Percentiles rank a stretch among this genome's conserved stretches.
phyloP scores from a whole-genome alignment of 2,329 filamentous ascomycete species.

The Mycogone perniciosa region DNA sequence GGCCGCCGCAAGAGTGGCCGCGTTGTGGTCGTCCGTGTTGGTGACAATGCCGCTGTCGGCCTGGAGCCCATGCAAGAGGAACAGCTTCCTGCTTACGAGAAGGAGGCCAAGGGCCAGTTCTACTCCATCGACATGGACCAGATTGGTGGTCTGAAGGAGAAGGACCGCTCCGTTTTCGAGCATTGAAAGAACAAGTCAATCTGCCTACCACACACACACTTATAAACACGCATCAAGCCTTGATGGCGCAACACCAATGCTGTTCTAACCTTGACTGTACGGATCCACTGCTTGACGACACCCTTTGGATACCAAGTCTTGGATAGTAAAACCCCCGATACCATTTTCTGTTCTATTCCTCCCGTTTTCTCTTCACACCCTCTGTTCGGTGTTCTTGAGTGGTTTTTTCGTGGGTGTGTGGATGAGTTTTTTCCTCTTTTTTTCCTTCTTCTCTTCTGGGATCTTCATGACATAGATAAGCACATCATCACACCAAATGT shows the following conservation, averaged over 20 bases:
- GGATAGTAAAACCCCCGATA: slow-evolving; percentile 9
- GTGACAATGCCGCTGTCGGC: slow-evolving; percentile 77
- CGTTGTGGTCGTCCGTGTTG: slow-evolving; percentile 85
- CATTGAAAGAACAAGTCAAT: slow-evolving; percentile 16
- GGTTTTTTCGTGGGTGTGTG: slow-evolving; percentile 1
- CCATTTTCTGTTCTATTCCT: slow-evolving; percentile 8
- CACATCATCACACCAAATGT: slow-evolving; percentile 8
- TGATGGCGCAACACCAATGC: slow-evolving; percentile 3
- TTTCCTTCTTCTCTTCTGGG: slow-evolving; percentile 6
- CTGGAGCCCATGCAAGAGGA: slow-evolving; percentile 80
- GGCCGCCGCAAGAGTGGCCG: slow-evolving; percentile 78
- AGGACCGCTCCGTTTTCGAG: slow-evolving; percentile 47
- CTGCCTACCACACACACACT: not conserved
- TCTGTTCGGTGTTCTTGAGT: slow-evolving; percentile 9
- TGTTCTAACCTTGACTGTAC: slow-evolving; percentile 5
- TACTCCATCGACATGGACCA: slow-evolving; percentile 91
- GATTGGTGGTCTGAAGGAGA: slow-evolving; percentile 92
- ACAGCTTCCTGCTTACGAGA: slow-evolving; percentile 81
- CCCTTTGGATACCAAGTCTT: slow-evolving; percentile 13
- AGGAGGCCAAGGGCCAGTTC: slow-evolving; percentile 71
- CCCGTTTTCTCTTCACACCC: slow-evolving; percentile 4
- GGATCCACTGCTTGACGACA: slow-evolving; percentile 14
- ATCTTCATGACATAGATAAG: slow-evolving; percentile 7
- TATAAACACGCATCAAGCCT: not conserved
- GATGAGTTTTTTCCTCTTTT: slow-evolving; percentile 9